These are phyloP conservation scores for Amaranthus hypochondriacus DNA, from an alignment of 148 eudicot genomes.

Conservation along the genomic window DNA sequence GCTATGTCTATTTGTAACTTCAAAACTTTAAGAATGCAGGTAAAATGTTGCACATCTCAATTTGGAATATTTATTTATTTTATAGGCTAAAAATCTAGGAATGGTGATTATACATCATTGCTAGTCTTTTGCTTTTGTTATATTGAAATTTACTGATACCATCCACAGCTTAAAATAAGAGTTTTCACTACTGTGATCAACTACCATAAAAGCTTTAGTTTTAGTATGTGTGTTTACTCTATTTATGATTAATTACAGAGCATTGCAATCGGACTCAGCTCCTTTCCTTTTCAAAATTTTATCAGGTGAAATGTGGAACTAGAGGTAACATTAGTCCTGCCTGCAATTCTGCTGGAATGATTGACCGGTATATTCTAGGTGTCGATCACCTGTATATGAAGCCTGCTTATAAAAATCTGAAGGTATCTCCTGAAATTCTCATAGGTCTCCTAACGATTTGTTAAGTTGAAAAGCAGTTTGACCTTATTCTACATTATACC, in stretches of 20 bases:
- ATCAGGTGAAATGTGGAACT: slow-evolving; percentile 60
- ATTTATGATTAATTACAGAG: too few relatives aligned
- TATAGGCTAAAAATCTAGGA: not conserved
- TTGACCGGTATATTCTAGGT: slow-evolving; percentile 75
- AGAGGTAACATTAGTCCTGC: slow-evolving; percentile 81
- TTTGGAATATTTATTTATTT: not conserved
- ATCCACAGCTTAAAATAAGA: too few relatives aligned
- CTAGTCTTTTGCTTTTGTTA: not conserved
- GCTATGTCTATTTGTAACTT: not conserved
- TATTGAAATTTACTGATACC: not conserved
- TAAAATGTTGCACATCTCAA: not conserved
- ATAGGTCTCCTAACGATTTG: not conserved
- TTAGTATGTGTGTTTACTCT: not conserved
- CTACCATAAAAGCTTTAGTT: not conserved
- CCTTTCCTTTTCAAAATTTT: slow-evolving; percentile 1
- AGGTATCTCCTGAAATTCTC: slow-evolving; percentile 40
- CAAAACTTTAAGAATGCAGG: not conserved
- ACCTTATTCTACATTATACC: not conserved
- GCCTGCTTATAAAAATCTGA: slow-evolving; percentile 57
- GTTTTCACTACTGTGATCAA: too few relatives aligned
- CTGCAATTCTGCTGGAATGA: slow-evolving; percentile 83
- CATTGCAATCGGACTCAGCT: not conserved
- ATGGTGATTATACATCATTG: not conserved
- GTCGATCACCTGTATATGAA: slow-evolving; percentile 59
- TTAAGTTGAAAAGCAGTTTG: not conserved